These are phyloP conservation scores for Helicosporidium sp. DNA, from an alignment of 139 green algal species.

Conservation along the genomic window DNA sequence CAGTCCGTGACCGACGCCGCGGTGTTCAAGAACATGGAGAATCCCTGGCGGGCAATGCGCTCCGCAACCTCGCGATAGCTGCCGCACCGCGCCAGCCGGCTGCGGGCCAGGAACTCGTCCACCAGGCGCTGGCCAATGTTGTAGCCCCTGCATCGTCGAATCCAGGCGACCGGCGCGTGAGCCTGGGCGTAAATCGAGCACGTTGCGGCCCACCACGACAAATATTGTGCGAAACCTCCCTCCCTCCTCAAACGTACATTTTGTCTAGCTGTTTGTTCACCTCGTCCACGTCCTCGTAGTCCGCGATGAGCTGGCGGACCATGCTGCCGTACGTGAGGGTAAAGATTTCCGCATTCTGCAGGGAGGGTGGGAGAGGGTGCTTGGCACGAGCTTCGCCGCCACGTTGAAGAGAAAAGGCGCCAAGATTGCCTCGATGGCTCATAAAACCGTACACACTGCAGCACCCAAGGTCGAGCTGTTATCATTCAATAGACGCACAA, in stretches of 20 bases:
- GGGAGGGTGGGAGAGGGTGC: neutral
- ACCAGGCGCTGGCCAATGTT: slow-evolving; percentile 83
- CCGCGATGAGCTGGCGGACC: slow-evolving; percentile 80
- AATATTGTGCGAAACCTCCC: neutral
- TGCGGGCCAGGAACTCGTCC: slow-evolving; percentile 87
- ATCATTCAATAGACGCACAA: too few relatives aligned
- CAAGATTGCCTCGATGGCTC: neutral
- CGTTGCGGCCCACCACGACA: too few relatives aligned
- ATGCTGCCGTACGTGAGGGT: slow-evolving; percentile 90
- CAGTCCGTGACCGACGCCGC: slow-evolving; percentile 50
- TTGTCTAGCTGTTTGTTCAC: slow-evolving; percentile 91
- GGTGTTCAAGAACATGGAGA: slow-evolving; percentile 83
- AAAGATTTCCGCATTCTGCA: slow-evolving; percentile 85
- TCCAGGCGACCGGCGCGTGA: too few relatives aligned
- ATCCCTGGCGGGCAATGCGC: slow-evolving; percentile 43
- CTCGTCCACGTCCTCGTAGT: slow-evolving; percentile 81
- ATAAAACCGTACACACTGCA: too few relatives aligned
- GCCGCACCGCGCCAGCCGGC: slow-evolving; percentile 41
- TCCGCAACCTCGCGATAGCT: slow-evolving; percentile 67
- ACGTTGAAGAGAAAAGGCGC: neutral
- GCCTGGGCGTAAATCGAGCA: too few relatives aligned
- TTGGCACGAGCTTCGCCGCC: neutral
- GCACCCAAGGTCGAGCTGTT: too few relatives aligned
- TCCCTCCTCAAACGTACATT: slow-evolving; percentile 45
- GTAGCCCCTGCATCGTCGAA: slow-evolving; percentile 72